Percentiles rank a stretch among this genome's conserved stretches.
phyloP scores from a whole-genome alignment of 257 asterid species.

The Linderniella brevidens region DNA sequence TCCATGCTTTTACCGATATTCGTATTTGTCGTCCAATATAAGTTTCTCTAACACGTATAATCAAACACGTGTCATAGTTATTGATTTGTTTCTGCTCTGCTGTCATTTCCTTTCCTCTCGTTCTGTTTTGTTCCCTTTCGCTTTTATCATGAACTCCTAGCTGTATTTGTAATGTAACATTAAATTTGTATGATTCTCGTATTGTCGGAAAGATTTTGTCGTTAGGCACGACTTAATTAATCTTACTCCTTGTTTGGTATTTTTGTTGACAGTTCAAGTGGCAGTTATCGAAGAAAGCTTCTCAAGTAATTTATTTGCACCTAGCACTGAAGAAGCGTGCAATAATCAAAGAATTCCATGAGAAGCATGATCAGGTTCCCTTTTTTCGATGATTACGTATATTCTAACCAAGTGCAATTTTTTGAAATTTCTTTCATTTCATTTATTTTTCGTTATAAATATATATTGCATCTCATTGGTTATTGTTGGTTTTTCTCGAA shows the following conservation, averaged over 20 bases:
- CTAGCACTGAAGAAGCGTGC: constrained; percentile 74
- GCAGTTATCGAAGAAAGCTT: constrained; percentile 71
- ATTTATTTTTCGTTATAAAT: constrained; percentile 2
- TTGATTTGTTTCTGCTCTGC: too few relatives aligned
- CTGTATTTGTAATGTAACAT: neutral
- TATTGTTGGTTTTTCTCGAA: constrained; percentile 11
- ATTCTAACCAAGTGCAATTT: neutral
- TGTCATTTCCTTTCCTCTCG: too few relatives aligned
- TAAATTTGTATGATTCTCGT: neutral
- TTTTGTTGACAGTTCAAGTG: constrained; percentile 59
- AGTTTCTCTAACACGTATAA: too few relatives aligned
- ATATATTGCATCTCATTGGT: constrained; percentile 6
- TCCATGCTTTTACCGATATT: too few relatives aligned
- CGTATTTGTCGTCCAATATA: too few relatives aligned
- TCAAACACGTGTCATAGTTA: too few relatives aligned
- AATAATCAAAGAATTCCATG: constrained; percentile 72
- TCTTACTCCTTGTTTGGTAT: neutral
- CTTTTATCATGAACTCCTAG: too few relatives aligned
- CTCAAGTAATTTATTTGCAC: constrained; percentile 83
- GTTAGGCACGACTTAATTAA: neutral
- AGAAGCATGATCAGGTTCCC: constrained; percentile 88
- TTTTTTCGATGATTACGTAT: constrained; percentile 15
- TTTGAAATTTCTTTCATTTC: too few relatives aligned
- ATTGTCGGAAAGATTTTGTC: neutral
- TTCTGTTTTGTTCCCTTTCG: too few relatives aligned